phyloP scores from a whole-genome alignment of 768 basidiomycete genomes.

The Thelephora ganbajun region DNA sequence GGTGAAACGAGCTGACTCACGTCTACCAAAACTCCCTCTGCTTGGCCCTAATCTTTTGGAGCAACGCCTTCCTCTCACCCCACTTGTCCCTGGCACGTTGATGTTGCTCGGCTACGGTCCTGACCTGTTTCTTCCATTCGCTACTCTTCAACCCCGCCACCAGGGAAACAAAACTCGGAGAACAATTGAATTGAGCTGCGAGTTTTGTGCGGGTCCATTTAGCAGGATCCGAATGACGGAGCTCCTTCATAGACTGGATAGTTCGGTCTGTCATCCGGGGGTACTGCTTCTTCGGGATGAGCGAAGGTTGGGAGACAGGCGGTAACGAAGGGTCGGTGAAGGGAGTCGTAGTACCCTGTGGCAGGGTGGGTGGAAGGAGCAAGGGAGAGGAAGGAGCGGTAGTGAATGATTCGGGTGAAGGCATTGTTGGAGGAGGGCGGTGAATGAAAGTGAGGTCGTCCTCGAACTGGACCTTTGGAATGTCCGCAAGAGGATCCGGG shows the following conservation, averaged over 20 bases:
- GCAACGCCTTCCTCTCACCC: slow-evolving; percentile 55
- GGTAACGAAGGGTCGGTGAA: slow-evolving; percentile 33
- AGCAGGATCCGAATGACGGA: slow-evolving; percentile 43
- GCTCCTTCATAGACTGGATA: slow-evolving; percentile 39
- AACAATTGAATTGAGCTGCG: slow-evolving; percentile 68
- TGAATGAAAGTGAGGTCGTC: slow-evolving; percentile 66
- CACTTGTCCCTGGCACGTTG: slow-evolving; percentile 37
- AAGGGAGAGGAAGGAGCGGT: slow-evolving; percentile 61
- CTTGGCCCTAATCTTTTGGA: slow-evolving; percentile 50
- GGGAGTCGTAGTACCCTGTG: slow-evolving; percentile 13
- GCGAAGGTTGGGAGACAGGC: slow-evolving; percentile 12
- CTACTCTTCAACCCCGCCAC: slow-evolving; percentile 48
- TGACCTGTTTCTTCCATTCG: slow-evolving; percentile 28
- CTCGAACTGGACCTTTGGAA: slow-evolving; percentile 11
- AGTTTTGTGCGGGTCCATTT: slow-evolving; percentile 49
- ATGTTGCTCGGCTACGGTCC: slow-evolving; percentile 31
- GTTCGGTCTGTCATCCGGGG: slow-evolving; percentile 35
- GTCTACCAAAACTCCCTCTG: slow-evolving; percentile 60
- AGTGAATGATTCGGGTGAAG: slow-evolving; percentile 58
- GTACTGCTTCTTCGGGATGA: slow-evolving; percentile 17
- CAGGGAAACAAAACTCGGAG: slow-evolving; percentile 48
- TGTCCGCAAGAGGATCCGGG: slow-evolving; percentile 18
- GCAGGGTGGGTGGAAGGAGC: slow-evolving; percentile 25
- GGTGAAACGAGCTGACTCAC: neutral
- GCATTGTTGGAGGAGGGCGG: slow-evolving; percentile 69